Percentiles rank a stretch among this genome's conserved stretches.
Evolutionary conservation across 1,284 basidiomycete species (phyloP).

Genomic region (Pterulicium gracile): DNA sequence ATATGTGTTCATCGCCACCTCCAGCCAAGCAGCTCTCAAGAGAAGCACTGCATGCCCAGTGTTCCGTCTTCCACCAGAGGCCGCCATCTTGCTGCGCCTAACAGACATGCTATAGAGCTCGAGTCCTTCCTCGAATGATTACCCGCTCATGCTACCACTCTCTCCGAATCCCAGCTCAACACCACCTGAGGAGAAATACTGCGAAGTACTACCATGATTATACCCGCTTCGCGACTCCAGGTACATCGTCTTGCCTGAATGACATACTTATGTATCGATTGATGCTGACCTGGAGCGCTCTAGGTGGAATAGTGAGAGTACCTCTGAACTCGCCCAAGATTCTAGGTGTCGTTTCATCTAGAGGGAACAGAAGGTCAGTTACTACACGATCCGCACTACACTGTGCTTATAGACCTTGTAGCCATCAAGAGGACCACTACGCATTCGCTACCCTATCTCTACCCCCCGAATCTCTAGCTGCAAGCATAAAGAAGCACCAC

Average conservation of each 20-base stretch:
- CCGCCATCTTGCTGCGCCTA: too few species aligned
- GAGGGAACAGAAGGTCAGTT: conserved; percentile 66
- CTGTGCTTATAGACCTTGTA: conserved; percentile 22
- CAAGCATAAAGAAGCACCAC: conserved; percentile 50
- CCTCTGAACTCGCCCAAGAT: conserved; percentile 41
- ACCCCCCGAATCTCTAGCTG: conserved; percentile 59
- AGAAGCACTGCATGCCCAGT: too few species aligned
- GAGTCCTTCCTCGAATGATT: too few species aligned
- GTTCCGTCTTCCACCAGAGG: too few species aligned
- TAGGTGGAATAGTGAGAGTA: conserved; percentile 29
- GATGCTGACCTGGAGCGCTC: too few species aligned
- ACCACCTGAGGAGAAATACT: too few species aligned
- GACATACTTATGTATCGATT: not conserved
- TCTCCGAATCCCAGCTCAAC: too few species aligned
- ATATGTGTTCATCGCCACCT: too few species aligned
- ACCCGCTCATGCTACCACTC: too few species aligned
- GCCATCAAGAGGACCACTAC: conserved; percentile 81
- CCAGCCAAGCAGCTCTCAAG: too few species aligned
- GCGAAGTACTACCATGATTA: conserved; percentile 11
- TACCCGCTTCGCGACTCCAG: conserved; percentile 10
- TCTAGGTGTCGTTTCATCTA: conserved; percentile 65
- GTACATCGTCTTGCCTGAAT: conserved; percentile 1
- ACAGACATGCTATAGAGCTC: too few species aligned
- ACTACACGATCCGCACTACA: conserved; percentile 7
- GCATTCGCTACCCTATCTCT: conserved; percentile 66